Base-by-base conservation (phyloP, 345 rosid genomes). In the Isatis tinctoria region DNA sequence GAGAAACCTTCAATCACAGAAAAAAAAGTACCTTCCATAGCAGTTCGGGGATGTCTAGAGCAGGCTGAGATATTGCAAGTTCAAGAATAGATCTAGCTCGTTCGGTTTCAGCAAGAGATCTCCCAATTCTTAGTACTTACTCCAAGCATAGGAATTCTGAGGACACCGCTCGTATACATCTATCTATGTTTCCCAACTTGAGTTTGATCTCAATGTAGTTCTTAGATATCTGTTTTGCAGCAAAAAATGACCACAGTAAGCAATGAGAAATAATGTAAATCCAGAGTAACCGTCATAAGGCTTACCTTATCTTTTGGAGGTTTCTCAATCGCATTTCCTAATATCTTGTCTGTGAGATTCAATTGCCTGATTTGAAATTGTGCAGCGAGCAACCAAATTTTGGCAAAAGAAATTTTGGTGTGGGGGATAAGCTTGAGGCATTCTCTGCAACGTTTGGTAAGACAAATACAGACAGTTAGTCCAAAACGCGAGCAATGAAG, bases 391-490 rank as follows among this genome's bases (percentile, higher is more conserved):
- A 61, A 37, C 66, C 66, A 61, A 22, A 39, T 24, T 8, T 61
- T 61, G 32, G 65, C 65, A 36, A 60, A 60, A 40, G 65, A 60
- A 20, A 60, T 36, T 20, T 60, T 60, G 45, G 66, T 20, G 33
- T 61, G 66, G 48, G 66, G 66, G 49, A 61, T 24, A 22, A 61
- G 48, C 49, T 61, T 61, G 20, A 61, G 66, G 28, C 66, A 61
- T 24, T 24, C 33, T 61, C 63, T 58, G 63, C 33, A 33, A 17
- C 2, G 41, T 58, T 58, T n/a, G 26, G n/a, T n/a, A 53, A 53
- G 36, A 52, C 58, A 28, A 27, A 28, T 53, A 53, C 35, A 53
- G 14, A 28, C 10, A 56, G 60, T 56, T 22, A 56, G 60, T n/a
- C 11, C n/a, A 30, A 56, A 56, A 39, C 30, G 20, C 60, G 39